phyloP scores from a whole-genome alignment of 768 basidiomycete species.

The Clavulina sp. region DNA sequence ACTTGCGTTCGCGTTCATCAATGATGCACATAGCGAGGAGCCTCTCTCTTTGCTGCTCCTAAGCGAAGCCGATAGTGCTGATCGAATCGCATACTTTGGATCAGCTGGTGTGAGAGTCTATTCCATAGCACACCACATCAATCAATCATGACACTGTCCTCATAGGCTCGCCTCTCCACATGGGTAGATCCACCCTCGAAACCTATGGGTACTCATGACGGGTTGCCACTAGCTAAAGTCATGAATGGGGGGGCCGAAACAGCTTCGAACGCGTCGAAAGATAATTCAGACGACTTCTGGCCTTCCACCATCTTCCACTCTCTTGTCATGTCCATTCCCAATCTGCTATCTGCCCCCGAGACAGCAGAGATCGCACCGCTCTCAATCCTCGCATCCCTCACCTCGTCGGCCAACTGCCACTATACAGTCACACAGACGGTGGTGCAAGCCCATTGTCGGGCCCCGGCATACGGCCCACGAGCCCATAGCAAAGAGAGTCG shows the following conservation, averaged over 20 bases:
- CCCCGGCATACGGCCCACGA: no score
- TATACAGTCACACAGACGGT: no score
- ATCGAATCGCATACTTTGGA: neutral
- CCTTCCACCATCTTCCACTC: slow-evolving; percentile 1
- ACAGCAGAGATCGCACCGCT: neutral
- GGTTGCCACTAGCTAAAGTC: no score
- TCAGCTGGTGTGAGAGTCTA: neutral
- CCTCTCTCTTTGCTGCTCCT: neutral
- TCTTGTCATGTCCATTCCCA: neutral
- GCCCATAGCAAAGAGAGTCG: neutral
- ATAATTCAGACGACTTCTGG: neutral
- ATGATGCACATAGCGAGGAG: neutral
- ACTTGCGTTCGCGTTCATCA: neutral
- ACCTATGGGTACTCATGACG: neutral
- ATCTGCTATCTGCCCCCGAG: neutral
- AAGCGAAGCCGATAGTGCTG: neutral
- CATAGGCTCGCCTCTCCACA: neutral
- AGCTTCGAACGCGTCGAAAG: no score
- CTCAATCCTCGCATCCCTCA: neutral
- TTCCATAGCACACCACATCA: neutral
- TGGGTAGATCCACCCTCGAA: neutral
- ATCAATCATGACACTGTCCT: neutral
- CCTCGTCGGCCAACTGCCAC: neutral
- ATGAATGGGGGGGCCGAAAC: no score
- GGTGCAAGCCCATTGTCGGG: neutral